Conservation (phyloP, 345 rosid species). For the Reutealis trisperma region DNA sequence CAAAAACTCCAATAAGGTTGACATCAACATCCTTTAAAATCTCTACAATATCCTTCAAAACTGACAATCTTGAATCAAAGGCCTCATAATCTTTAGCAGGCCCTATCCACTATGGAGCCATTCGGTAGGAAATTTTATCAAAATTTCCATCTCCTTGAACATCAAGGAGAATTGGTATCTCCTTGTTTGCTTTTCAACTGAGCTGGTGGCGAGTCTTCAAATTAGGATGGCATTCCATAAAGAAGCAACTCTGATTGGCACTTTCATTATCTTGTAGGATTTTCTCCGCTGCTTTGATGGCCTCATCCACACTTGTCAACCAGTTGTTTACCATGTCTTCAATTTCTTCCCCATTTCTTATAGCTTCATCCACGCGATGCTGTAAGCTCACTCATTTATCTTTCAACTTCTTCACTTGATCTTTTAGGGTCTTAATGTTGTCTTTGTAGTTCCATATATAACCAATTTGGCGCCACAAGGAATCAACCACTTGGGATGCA, state of each 20-base stretch:
- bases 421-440: not conserved
- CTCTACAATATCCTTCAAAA: not conserved
- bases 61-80: conserved; percentile 10
- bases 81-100: conserved; percentile 6
- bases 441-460: not conserved
- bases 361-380: not conserved
- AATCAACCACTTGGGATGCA: too few species aligned
- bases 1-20: conserved; percentile 6
- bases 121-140: conserved; percentile 4
- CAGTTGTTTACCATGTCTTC: not conserved
- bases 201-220: not conserved
- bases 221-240: not conserved
- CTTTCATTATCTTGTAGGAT: not conserved
- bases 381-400: not conserved
- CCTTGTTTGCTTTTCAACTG: not conserved
- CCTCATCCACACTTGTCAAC: not conserved
- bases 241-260: not conserved
- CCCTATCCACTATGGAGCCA: not conserved
- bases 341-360: not conserved
- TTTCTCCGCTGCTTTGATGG: not conserved
- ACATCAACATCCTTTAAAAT: not conserved
- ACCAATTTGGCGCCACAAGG: not conserved
- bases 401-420: not conserved
- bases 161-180: not conserved
- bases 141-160: not conserved